phyloP scores from a whole-genome alignment of 106 monocot species.

The Platanthera zijinensis region DNA sequence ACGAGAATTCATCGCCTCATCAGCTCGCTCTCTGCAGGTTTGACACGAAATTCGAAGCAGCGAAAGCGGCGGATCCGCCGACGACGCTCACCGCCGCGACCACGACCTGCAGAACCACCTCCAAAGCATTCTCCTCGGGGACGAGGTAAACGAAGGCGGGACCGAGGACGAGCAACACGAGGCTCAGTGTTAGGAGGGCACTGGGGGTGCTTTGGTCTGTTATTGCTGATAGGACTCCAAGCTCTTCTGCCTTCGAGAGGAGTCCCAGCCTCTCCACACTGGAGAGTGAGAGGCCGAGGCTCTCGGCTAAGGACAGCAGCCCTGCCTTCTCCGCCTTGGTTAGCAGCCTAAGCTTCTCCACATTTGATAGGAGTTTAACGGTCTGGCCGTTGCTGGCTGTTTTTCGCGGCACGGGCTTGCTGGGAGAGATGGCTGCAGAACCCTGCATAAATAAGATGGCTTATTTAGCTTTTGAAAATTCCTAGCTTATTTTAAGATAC shows the following conservation, averaged over 20 bases:
- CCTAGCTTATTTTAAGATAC: no score
- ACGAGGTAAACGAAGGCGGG: slow-evolving; percentile 66
- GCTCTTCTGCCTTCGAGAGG: slow-evolving; percentile 86
- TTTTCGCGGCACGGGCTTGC: slow-evolving; percentile 35
- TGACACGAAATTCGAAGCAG: slow-evolving; percentile 74
- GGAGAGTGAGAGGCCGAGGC: slow-evolving; percentile 65
- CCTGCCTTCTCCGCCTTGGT: slow-evolving; percentile 96
- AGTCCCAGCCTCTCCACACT: slow-evolving; percentile 77
- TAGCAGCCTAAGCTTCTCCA: slow-evolving; percentile 87
- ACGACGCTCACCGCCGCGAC: slow-evolving; percentile 48
- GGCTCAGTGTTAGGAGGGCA: slow-evolving; percentile 40
- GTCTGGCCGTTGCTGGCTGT: slow-evolving; percentile 23
- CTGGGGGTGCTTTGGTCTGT: slow-evolving; percentile 65
- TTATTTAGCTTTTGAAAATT: neutral
- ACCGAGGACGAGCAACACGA: slow-evolving; percentile 42
- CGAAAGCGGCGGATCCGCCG: slow-evolving; percentile 82
- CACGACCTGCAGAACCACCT: slow-evolving; percentile 57
- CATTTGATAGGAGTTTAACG: slow-evolving; percentile 82
- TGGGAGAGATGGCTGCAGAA: neutral
- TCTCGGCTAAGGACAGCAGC: slow-evolving; percentile 78
- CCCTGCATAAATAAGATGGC: neutral
- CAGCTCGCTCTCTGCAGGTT: slow-evolving; percentile 53
- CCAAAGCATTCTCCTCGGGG: slow-evolving; percentile 58
- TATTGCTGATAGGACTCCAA: slow-evolving; percentile 73
- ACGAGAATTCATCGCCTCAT: neutral